A percentile compares a stretch with the other conserved stretches of the same genome.
Conservation (phyloP, 257 asterid genomes). For the Paulownia fortunei region DNA sequence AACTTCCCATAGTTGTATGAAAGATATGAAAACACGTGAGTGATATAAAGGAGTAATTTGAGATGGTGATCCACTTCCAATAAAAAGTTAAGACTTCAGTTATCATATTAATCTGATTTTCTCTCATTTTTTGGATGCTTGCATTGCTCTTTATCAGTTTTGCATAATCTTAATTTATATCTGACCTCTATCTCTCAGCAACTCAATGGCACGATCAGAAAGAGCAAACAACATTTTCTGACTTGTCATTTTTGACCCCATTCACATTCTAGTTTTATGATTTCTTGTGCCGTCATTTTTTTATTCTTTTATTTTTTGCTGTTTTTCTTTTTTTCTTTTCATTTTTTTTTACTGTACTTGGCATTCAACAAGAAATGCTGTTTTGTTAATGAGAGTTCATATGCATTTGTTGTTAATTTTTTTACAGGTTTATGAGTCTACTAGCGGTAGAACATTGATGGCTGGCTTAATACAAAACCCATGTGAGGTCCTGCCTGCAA, state of each 20-base stretch:
- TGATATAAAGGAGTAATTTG: background rate
- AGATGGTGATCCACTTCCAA: background rate
- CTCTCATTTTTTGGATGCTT: background rate
- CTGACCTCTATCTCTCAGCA: background rate
- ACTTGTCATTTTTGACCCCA: too few species aligned
- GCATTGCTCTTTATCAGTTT: background rate
- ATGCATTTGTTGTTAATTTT: background rate
- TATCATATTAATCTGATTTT: background rate
- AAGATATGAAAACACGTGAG: background rate
- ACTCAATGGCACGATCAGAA: too few species aligned
- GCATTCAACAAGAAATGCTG: too few species aligned
- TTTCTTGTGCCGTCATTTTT: too few species aligned
- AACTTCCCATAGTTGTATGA: background rate
- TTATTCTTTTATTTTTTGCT: too few species aligned
- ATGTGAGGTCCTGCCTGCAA: slow-evolving; percentile 84
- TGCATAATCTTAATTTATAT: background rate
- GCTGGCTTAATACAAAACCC: slow-evolving; percentile 79
- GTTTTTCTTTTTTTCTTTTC: too few species aligned
- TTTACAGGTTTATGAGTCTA: slow-evolving; percentile 86
- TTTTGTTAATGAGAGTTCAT: slow-evolving; percentile 1
- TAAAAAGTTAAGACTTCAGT: background rate
- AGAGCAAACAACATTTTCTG: too few species aligned
- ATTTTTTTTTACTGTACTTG: too few species aligned
- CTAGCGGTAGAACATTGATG: slow-evolving; percentile 55
- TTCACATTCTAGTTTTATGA: too few species aligned